Evolutionary conservation across 2,329 filamentous ascomycete genomes (phyloP).

Genomic region (Tolypocladium capitatum): DNA sequence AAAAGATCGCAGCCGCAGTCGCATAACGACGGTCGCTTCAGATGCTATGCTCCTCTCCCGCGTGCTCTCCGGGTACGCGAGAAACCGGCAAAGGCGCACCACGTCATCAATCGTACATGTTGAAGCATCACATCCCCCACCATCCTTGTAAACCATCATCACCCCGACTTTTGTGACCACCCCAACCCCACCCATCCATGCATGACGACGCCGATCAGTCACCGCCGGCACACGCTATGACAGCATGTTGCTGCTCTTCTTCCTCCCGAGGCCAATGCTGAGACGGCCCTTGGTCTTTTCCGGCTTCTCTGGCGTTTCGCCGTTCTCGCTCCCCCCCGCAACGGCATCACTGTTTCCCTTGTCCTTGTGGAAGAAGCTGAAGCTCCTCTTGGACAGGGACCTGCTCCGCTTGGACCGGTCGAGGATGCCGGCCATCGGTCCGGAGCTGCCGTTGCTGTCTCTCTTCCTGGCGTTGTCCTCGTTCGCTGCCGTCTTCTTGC

Average conservation of each 20-base stretch:
- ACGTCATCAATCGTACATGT: slow-evolving; percentile 8
- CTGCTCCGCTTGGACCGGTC: slow-evolving; percentile 61
- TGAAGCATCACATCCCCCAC: slow-evolving; percentile 1
- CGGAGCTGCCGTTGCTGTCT: slow-evolving; percentile 22
- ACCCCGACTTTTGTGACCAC: not conserved
- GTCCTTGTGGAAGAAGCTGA: slow-evolving; percentile 50
- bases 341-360: slow-evolving; percentile 16
- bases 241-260: slow-evolving; percentile 48
- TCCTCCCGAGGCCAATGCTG: slow-evolving; percentile 52
- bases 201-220: not conserved
- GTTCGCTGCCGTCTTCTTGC: slow-evolving; percentile 47
- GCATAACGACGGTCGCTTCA: not conserved
- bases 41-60: not conserved
- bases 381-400: slow-evolving; percentile 65
- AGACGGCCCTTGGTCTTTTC: slow-evolving; percentile 51
- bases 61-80: not conserved
- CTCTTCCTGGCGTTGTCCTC: slow-evolving; percentile 29
- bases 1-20: not conserved
- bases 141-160: not conserved
- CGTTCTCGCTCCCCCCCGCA: slow-evolving; percentile 18
- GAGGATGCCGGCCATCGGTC: slow-evolving; percentile 32
- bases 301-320: slow-evolving; percentile 26
- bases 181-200: not conserved
- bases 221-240: slow-evolving; percentile 5
- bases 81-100: not conserved